Base-by-base conservation (phyloP, 208 protist species). In the Leptomonas seymouri region DNA sequence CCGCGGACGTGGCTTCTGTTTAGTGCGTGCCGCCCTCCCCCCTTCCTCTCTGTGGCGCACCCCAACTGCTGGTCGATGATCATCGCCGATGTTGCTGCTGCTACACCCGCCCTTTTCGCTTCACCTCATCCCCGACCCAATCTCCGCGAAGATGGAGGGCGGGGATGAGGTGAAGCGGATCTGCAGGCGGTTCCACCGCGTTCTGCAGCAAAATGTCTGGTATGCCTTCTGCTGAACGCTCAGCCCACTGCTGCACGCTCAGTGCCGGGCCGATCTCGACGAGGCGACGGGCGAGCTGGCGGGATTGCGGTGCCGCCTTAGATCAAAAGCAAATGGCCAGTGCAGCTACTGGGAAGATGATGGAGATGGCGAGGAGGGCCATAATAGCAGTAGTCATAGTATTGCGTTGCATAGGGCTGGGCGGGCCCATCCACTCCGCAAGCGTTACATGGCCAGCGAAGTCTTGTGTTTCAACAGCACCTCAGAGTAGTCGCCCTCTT, bases 211-310 rank as follows among this genome's bases (percentile, higher is more conserved):
- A 39, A 25, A 64, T 49, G 12, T 42, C 58, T 0, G 58, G 42
- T 3, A 64, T 25, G 18, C 58, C 58, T 3, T 64, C 58, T 2
- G 58, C 58, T 20, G 42, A 44, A 3, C 30, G 30, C 18, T 39
- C 42, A 14, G 58, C 39, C 58, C 58, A 64, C 58, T 64, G 42
- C 44, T 64, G 36, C 41, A n/a, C 58, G 5, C 58, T 39, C 11
- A 39, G 58, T 36, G 42, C 58, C 11, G 27, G 58, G 23, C 53
- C 39, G 28, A 64, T 53, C 42, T 15, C 58, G 8, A 64, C 44
- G 44, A 64, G 58, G 2, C 42, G 58, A 1, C 58, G 58, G 18
- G 21, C 16, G 42, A 21, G 9, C 21, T 41, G 14, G 44, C 58
- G 58, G 12, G 58, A 15, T 4, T 27, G 20, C 1, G 27, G 58